phyloP scores from a whole-genome alignment of 2,329 filamentous ascomycete genomes.

The Xylariaceae sp. region DNA sequence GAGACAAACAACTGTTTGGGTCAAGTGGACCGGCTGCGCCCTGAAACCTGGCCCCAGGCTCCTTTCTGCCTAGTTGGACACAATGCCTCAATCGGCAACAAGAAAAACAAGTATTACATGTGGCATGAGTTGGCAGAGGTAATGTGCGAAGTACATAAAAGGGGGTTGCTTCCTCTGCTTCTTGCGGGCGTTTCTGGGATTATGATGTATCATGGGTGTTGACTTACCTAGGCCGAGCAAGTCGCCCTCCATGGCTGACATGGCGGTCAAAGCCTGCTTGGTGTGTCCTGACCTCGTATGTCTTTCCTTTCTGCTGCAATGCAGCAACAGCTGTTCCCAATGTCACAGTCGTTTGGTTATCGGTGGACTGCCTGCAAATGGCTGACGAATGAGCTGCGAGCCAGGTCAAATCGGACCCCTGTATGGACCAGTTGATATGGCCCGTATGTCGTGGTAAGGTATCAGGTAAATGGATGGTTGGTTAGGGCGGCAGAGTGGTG shows the following conservation, averaged over 20 bases:
- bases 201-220: slow-evolving; percentile 11
- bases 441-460: slow-evolving; percentile 15
- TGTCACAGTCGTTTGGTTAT: slow-evolving; percentile 12
- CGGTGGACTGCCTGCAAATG: slow-evolving; percentile 5
- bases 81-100: slow-evolving; percentile 5
- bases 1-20: slow-evolving; percentile 40
- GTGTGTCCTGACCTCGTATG: slow-evolving; percentile 14
- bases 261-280: slow-evolving; percentile 18
- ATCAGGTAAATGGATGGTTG: slow-evolving; percentile 9
- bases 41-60: neutral
- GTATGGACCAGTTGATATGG: slow-evolving; percentile 6
- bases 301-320: slow-evolving; percentile 12
- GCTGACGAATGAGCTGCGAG: slow-evolving; percentile 11
- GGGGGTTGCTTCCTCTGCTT: slow-evolving; percentile 6
- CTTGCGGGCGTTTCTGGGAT: neutral
- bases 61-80: neutral
- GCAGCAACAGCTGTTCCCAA: slow-evolving; percentile 13
- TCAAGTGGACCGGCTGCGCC: slow-evolving; percentile 35
- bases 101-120: slow-evolving; percentile 2
- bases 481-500: slow-evolving; percentile 2
- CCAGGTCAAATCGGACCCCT: slow-evolving; percentile 1
- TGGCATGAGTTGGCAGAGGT: neutral
- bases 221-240: slow-evolving; percentile 25
- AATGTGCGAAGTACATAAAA: slow-evolving; percentile 8
- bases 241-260: slow-evolving; percentile 22